A percentile compares a stretch with the other conserved stretches of the same genome.
Conservation (phyloP, 257 asterid species). For the Nicotiana noctiflora region DNA sequence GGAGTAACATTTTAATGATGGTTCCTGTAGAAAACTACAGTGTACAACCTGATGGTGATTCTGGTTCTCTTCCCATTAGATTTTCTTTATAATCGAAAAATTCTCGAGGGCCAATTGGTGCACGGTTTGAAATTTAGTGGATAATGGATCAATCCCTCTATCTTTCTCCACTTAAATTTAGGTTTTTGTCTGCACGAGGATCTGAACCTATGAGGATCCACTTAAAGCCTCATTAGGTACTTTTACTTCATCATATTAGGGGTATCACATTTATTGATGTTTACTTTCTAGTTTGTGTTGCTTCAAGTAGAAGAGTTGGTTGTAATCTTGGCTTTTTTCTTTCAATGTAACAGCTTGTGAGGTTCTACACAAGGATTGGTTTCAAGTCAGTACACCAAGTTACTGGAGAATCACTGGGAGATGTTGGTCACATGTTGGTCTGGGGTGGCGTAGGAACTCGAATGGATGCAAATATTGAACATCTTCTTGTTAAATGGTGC, state of each 20-base stretch:
- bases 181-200: no score
- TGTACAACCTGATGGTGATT: not conserved
- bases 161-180: no score
- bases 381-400: constrained; percentile 67
- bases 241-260: not conserved
- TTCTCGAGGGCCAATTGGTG: no score
- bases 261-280: not conserved
- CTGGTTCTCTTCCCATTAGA: not conserved
- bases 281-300: not conserved
- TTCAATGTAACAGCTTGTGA: constrained; percentile 60
- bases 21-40: not conserved
- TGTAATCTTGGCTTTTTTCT: not conserved
- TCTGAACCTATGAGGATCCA: no score
- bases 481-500: constrained; percentile 80
- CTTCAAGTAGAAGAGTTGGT: not conserved
- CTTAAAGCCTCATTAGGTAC: not conserved
- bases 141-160: no score
- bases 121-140: no score
- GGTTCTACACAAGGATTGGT: constrained; percentile 77
- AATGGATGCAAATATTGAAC: constrained; percentile 67
- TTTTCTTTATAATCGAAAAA: no score
- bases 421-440: constrained; percentile 62
- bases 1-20: not conserved
- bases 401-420: constrained; percentile 59
- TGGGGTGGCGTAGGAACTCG: constrained; percentile 99